A percentile compares a stretch with the other conserved stretches of the same genome.
phyloP scores from a whole-genome alignment of 2,329 filamentous ascomycete genomes.

The Parascedosporium putredinis region DNA sequence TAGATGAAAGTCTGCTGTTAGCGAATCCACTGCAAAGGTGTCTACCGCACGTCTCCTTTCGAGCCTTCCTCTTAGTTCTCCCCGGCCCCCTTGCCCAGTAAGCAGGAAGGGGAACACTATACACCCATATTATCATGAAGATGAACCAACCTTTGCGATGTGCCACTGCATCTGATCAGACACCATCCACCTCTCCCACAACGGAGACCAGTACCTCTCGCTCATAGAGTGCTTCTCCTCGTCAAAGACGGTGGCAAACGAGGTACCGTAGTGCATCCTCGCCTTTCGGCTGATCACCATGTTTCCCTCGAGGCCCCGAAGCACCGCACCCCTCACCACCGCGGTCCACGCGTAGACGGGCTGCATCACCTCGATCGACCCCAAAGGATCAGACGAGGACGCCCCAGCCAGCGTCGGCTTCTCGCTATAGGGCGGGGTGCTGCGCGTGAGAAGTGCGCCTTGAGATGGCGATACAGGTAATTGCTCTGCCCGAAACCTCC shows the following conservation, averaged over 20 bases:
- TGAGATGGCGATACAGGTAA: constrained; percentile 62
- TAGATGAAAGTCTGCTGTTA: background rate
- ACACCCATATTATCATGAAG: too few relatives aligned
- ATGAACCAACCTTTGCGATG: constrained; percentile 55
- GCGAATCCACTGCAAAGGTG: too few relatives aligned
- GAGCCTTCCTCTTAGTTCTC: too few relatives aligned
- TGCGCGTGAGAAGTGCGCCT: constrained; percentile 53
- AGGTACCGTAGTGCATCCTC: constrained; percentile 70
- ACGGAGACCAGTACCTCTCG: constrained; percentile 68
- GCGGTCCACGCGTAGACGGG: constrained; percentile 75
- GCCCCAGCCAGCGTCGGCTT: constrained; percentile 54
- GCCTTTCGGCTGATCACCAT: constrained; percentile 68
- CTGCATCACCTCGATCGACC: constrained; percentile 69
- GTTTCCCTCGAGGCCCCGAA: constrained; percentile 65
- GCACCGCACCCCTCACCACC: constrained; percentile 65
- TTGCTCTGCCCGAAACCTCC: constrained; percentile 74
- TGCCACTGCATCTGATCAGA: constrained; percentile 79
- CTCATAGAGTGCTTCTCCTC: constrained; percentile 61
- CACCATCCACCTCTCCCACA: constrained; percentile 79
- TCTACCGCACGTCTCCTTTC: too few relatives aligned
- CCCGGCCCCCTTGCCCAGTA: too few relatives aligned
- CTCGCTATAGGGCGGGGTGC: constrained; percentile 57
- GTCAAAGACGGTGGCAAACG: constrained; percentile 72
- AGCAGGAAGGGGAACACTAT: background rate
- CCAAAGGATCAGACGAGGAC: constrained; percentile 33